Evolutionary conservation across 345 rosid genomes (phyloP).

Genomic region (Pelargonium nanum): DNA sequence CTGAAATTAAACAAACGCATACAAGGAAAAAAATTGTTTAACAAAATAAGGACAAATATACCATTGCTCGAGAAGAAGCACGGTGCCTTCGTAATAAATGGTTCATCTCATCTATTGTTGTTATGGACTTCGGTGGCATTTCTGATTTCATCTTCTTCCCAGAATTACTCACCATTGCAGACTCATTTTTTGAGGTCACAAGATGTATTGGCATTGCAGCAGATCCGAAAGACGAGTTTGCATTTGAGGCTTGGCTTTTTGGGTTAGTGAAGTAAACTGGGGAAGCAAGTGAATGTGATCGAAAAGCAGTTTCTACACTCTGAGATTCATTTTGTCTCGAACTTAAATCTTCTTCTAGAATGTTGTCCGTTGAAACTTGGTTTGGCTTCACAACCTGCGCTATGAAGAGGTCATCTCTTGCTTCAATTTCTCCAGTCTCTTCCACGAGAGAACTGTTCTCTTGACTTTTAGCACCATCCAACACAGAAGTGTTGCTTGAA

Average conservation of each 20-base stretch:
- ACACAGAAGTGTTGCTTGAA: neutral
- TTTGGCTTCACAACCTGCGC: conserved; percentile 21
- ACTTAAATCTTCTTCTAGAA: conserved; percentile 11
- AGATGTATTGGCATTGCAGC: conserved; percentile 9
- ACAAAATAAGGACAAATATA: conserved; percentile 14
- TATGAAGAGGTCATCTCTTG: conserved; percentile 6
- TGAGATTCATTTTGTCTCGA: conserved; percentile 8
- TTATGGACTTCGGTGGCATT: conserved; percentile 71
- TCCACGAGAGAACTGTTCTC: conserved; percentile 21
- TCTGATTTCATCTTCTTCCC: conserved; percentile 43
- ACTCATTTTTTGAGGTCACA: conserved; percentile 17
- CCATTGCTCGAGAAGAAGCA: conserved; percentile 65
- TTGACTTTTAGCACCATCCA: conserved; percentile 1
- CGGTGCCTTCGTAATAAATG: conserved; percentile 34
- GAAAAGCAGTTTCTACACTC: conserved; percentile 7
- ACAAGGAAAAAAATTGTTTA: neutral
- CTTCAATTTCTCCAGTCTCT: conserved; percentile 12
- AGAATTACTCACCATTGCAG: conserved; percentile 12
- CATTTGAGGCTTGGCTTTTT: conserved; percentile 18
- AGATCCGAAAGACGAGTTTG: conserved; percentile 14
- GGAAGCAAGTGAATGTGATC: conserved; percentile 1
- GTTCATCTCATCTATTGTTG: conserved; percentile 60
- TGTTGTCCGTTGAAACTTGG: conserved; percentile 5
- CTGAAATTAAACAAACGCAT: conserved; percentile 2
- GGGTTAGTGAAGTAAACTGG: conserved; percentile 5